A percentile compares a stretch with the other conserved stretches of the same genome.
Conservation (phyloP, 768 basidiomycete genomes). For the Ramaria sp. region DNA sequence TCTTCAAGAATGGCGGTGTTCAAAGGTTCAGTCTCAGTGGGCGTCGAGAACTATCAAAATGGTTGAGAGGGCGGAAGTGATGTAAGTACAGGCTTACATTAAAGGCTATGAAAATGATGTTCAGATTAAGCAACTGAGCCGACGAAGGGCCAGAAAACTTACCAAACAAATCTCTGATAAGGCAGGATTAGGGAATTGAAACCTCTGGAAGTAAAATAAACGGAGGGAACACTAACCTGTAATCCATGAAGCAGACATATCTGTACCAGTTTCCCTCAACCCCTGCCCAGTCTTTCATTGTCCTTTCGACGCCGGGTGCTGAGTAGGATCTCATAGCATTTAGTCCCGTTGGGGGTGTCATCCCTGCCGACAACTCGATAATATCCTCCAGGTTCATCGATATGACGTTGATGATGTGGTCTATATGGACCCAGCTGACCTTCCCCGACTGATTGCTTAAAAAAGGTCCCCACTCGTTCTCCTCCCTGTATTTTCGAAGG, state of each 20-base stretch:
- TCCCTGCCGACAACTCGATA: constrained; percentile 22
- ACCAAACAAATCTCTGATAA: constrained; percentile 34
- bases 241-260: constrained; percentile 72
- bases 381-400: constrained; percentile 38
- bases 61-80: not conserved
- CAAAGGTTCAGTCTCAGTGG: constrained; percentile 22
- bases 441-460: constrained; percentile 16
- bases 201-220: not conserved
- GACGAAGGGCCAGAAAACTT: constrained; percentile 12
- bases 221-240: constrained; percentile 33
- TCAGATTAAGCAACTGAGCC: not conserved
- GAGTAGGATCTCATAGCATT: constrained; percentile 44
- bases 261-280: constrained; percentile 67
- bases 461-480: constrained; percentile 53
- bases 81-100: constrained; percentile 18
- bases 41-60: constrained; percentile 7
- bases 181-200: not conserved
- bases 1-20: constrained; percentile 42
- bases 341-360: constrained; percentile 38
- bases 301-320: constrained; percentile 29
- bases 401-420: constrained; percentile 46
- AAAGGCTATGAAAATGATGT: constrained; percentile 17
- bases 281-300: constrained; percentile 56
- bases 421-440: constrained; percentile 56
- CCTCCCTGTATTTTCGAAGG: constrained; percentile 41